A percentile compares a stretch with the other conserved stretches of the same genome.
phyloP scores from a whole-genome alignment of 2,329 filamentous ascomycete genomes.

The Cladosporium sp. region DNA sequence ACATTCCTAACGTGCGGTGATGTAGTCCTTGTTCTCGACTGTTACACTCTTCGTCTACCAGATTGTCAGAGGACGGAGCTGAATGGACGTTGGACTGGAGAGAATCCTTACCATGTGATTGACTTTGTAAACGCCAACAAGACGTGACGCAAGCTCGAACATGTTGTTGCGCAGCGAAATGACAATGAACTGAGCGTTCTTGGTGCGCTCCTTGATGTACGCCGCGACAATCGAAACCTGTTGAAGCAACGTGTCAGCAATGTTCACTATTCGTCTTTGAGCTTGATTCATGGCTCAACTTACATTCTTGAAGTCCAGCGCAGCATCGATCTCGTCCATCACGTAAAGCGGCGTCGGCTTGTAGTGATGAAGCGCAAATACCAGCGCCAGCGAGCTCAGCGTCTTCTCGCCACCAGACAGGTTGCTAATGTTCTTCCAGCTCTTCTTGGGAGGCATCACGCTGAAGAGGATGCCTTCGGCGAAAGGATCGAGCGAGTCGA shows the following conservation, averaged over 20 bases:
- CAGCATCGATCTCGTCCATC: conserved; percentile 99
- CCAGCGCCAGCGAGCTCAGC: conserved; percentile 80
- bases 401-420: conserved; percentile 96
- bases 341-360: conserved; percentile 97
- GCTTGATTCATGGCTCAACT: conserved; percentile 38
- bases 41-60: conserved; percentile 48
- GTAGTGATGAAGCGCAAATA: conserved; percentile 98
- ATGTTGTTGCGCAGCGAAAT: conserved; percentile 98
- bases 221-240: conserved; percentile 95
- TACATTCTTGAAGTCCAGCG: conserved; percentile 94
- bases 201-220: conserved; percentile 98
- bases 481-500: conserved; percentile 94
- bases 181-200: conserved; percentile 98
- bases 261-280: neutral
- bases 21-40: conserved; percentile 47
- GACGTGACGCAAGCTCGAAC: conserved; percentile 93
- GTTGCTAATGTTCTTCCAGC: conserved; percentile 99
- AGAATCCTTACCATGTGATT: conserved; percentile 70
- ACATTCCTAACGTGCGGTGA: conserved; percentile 14
- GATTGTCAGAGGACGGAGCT: conserved; percentile 1
- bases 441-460: conserved; percentile 99
- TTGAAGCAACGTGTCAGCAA: neutral
- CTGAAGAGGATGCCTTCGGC: conserved; percentile 94
- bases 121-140: conserved; percentile 98
- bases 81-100: neutral